These are phyloP conservation scores for Hirsutella thompsonii DNA, from an alignment of 2,329 filamentous ascomycete genomes.

Conservation along the genomic window DNA sequence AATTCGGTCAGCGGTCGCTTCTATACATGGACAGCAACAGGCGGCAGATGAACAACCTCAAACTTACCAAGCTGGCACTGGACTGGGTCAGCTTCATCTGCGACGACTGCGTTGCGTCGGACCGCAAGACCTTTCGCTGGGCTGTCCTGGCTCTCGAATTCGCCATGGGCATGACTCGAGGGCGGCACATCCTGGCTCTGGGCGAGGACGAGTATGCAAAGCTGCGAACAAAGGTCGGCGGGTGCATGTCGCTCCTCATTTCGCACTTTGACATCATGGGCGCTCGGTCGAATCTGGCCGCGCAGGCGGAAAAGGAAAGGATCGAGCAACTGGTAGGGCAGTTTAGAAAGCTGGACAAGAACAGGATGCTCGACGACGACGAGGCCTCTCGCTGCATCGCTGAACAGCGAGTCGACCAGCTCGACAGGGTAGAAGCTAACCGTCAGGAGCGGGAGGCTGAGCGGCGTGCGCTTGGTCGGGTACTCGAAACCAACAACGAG, in stretches of 20 bases:
- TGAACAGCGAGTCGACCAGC: slow-evolving; percentile 59
- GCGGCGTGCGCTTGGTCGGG: slow-evolving; percentile 75
- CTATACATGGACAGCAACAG: slow-evolving; percentile 94
- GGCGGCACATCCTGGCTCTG: slow-evolving; percentile 83
- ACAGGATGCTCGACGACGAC: slow-evolving; percentile 63
- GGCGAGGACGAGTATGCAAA: slow-evolving; percentile 77
- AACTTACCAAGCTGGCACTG: slow-evolving; percentile 80
- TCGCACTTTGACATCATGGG: slow-evolving; percentile 99
- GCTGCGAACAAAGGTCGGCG: slow-evolving; percentile 78
- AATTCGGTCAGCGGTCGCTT: slow-evolving; percentile 90
- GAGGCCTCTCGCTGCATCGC: slow-evolving; percentile 66
- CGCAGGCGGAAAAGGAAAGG: slow-evolving; percentile 83
- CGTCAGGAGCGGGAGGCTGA: slow-evolving; percentile 73
- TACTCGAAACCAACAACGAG: slow-evolving; percentile 89
- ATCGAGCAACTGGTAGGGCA: slow-evolving; percentile 70
- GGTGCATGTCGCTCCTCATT: slow-evolving; percentile 94
- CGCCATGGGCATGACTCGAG: slow-evolving; percentile 92
- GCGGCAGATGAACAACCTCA: slow-evolving; percentile 93
- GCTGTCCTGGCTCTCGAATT: slow-evolving; percentile 91
- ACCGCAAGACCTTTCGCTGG: slow-evolving; percentile 95
- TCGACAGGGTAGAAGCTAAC: slow-evolving; percentile 64
- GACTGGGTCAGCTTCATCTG: slow-evolving; percentile 99
- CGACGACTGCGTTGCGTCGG: slow-evolving; percentile 87
- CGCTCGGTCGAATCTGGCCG: slow-evolving; percentile 81
- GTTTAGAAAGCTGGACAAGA: slow-evolving; percentile 66